Evolutionary conservation across 768 basidiomycete genomes (phyloP).

Genomic region (Udeniomyces megalosporus): DNA sequence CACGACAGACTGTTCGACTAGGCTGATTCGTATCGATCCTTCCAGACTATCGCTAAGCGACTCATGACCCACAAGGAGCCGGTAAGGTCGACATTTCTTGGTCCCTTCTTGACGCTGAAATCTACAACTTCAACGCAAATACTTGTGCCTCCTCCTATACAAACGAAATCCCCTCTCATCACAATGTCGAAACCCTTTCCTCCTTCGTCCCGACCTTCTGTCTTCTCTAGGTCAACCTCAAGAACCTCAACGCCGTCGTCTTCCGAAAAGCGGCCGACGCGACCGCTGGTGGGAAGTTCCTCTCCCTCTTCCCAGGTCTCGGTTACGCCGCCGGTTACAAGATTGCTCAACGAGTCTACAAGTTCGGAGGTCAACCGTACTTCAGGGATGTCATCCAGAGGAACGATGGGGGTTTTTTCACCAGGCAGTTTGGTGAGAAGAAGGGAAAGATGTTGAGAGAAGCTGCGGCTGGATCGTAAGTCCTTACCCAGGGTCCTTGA

Average conservation of each 20-base stretch:
- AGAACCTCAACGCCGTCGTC: slow-evolving; percentile 55
- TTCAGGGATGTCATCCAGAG: slow-evolving; percentile 80
- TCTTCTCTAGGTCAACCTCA: slow-evolving; percentile 25
- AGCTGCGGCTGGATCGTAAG: slow-evolving; percentile 79
- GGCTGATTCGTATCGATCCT: slow-evolving; percentile 32
- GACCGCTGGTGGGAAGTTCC: slow-evolving; percentile 46
- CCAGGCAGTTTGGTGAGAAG: slow-evolving; percentile 73
- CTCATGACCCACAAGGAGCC: slow-evolving; percentile 86
- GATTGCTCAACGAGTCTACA: slow-evolving; percentile 81
- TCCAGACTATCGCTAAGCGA: slow-evolving; percentile 91
- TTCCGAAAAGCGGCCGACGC: slow-evolving; percentile 71
- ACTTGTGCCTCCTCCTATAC: not conserved
- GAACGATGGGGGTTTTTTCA: slow-evolving; percentile 68
- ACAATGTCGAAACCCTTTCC: slow-evolving; percentile 30
- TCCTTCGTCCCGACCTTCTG: slow-evolving; percentile 31
- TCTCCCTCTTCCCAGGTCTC: slow-evolving; percentile 93
- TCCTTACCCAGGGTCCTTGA: no score
- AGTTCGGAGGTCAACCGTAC: slow-evolving; percentile 96
- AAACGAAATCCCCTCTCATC: no score
- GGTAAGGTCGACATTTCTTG: not conserved
- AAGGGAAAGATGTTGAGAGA: slow-evolving; percentile 93
- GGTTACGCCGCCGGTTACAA: slow-evolving; percentile 99
- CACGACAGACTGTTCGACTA: no score
- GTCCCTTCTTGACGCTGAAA: no score
- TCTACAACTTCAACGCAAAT: no score